phyloP scores from a whole-genome alignment of 1,284 basidiomycete genomes.

The Vanrija humicola region DNA sequence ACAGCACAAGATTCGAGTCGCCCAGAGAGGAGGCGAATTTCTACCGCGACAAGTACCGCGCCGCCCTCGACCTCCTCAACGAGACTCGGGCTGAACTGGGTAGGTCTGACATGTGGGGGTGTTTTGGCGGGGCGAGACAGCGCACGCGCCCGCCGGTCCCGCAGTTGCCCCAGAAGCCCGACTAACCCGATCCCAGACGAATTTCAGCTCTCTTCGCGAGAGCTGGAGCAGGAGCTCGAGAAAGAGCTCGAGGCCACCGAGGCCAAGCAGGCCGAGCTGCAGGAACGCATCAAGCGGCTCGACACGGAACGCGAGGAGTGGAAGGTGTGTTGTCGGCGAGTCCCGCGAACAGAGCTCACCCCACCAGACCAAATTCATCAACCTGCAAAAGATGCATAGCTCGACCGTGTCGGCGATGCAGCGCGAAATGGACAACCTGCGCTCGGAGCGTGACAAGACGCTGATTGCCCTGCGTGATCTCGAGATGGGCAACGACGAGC shows the following conservation, averaged over 20 bases:
- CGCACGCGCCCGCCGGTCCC: not conserved
- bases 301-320: constrained; percentile 82
- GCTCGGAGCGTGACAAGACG: constrained; percentile 72
- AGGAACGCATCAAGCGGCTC: constrained; percentile 66
- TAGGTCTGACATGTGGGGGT: constrained; percentile 16
- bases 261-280: constrained; percentile 75
- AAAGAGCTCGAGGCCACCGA: constrained; percentile 82
- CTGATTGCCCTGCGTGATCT: constrained; percentile 80
- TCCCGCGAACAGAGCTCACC: not conserved
- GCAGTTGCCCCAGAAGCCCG: not conserved
- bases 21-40: constrained; percentile 52
- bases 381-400: constrained; percentile 83
- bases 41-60: constrained; percentile 79
- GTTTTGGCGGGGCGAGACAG: not conserved
- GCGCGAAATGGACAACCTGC: constrained; percentile 72
- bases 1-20: constrained; percentile 40
- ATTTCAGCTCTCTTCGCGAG: constrained; percentile 84
- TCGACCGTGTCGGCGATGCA: constrained; percentile 60
- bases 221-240: constrained; percentile 88
- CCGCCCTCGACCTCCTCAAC: constrained; percentile 75
- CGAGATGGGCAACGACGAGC: constrained; percentile 93
- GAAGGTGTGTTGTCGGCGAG: constrained; percentile 61
- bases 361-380: constrained; percentile 74
- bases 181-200: constrained; percentile 56
- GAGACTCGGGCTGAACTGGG: constrained; percentile 77